These are phyloP conservation scores for Talaromyces marneffei DNA, from an alignment of 2,329 filamentous ascomycete species.

Conservation along the genomic window DNA sequence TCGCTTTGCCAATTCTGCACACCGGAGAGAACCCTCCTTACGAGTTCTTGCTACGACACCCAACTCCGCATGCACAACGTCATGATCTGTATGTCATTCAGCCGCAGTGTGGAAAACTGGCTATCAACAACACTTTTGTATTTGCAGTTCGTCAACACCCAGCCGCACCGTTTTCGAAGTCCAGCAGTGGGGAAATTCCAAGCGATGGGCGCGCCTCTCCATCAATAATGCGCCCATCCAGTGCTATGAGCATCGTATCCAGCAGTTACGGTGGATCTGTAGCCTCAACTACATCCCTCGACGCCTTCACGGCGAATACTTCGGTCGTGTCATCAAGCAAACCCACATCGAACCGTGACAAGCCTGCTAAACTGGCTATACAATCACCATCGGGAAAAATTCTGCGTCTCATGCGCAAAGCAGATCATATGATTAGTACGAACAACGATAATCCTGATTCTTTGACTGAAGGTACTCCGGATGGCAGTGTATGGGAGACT, in stretches of 20 bases:
- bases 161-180: constrained; percentile 45
- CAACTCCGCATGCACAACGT: constrained; percentile 93
- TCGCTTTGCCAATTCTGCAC: constrained; percentile 85
- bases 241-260: constrained; percentile 57
- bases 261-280: constrained; percentile 49
- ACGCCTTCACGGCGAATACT: constrained; percentile 38
- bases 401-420: constrained; percentile 55
- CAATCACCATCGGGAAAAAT: constrained; percentile 95
- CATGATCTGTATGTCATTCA: constrained; percentile 97
- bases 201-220: constrained; percentile 46
- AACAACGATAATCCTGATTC: constrained; percentile 27
- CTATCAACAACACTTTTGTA: constrained; percentile 95
- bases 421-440: constrained; percentile 40
- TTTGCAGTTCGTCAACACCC: constrained; percentile 94
- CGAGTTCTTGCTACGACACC: constrained; percentile 86
- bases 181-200: constrained; percentile 20
- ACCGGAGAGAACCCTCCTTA: constrained; percentile 89
- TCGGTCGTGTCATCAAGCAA: constrained; percentile 51
- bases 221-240: constrained; percentile 47
- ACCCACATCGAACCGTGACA: constrained; percentile 44
- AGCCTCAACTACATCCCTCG: constrained; percentile 39
- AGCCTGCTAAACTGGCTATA: constrained; percentile 92
- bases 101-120: constrained; percentile 82
- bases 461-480: constrained; percentile 32
- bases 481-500: constrained; percentile 60